Percentiles rank a stretch among this genome's conserved stretches.
Conservation (phyloP, 1,139 yeast genomes). For the Spathaspora sp. region DNA sequence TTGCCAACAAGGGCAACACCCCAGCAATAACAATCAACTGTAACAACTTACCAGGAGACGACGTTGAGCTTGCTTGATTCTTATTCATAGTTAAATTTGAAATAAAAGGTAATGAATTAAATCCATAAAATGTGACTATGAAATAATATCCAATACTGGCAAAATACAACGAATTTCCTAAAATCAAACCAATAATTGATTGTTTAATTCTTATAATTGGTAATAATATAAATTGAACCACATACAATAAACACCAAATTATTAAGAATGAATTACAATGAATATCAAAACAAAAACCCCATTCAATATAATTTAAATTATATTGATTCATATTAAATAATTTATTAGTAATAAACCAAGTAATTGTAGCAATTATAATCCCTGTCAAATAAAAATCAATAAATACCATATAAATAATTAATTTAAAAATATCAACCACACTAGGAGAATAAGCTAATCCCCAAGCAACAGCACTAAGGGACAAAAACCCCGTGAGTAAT, state of each 20-base stretch:
- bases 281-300: slow-evolving; percentile 94
- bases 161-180: slow-evolving; percentile 79
- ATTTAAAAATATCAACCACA: slow-evolving; percentile 55
- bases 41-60: slow-evolving; percentile 39
- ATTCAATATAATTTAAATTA: slow-evolving; percentile 64
- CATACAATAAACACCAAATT: slow-evolving; percentile 76
- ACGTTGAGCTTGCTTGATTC: slow-evolving; percentile 16
- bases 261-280: slow-evolving; percentile 86
- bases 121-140: slow-evolving; percentile 82
- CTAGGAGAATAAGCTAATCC: slow-evolving; percentile 78
- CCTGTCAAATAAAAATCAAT: slow-evolving; percentile 81
- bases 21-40: slow-evolving; percentile 42
- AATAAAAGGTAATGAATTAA: slow-evolving; percentile 78
- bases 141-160: slow-evolving; percentile 73
- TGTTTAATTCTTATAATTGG: slow-evolving; percentile 68
- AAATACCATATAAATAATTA: slow-evolving; percentile 79
- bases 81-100: slow-evolving; percentile 22
- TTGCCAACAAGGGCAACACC: slow-evolving; percentile 52
- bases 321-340: slow-evolving; percentile 42
- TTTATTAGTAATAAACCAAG: slow-evolving; percentile 71
- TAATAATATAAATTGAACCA: slow-evolving; percentile 71
- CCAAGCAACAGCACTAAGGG: slow-evolving; percentile 85
- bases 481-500: slow-evolving; percentile 60
- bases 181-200: slow-evolving; percentile 57
- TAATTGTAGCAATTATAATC: slow-evolving; percentile 61